Evolutionary conservation across 2,329 filamentous ascomycete species (phyloP).

Genomic region (Nemania bipapillata): DNA sequence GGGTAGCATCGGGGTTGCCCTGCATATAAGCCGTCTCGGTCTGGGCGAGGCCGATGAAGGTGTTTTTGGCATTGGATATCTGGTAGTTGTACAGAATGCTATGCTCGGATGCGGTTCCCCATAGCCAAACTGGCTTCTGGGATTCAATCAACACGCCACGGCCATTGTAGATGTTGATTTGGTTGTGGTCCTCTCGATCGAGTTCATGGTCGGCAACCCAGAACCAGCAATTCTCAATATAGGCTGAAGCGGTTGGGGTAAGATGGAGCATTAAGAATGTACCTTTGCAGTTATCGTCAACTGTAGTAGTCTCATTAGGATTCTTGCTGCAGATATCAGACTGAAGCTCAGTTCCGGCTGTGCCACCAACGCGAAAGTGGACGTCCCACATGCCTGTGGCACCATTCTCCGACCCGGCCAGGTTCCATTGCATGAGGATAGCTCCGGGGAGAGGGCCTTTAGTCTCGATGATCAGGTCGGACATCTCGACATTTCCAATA

Average conservation of each 20-base stretch:
- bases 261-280: slow-evolving; percentile 77
- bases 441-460: slow-evolving; percentile 85
- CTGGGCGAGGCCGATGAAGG: slow-evolving; percentile 87
- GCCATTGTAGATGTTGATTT: slow-evolving; percentile 88
- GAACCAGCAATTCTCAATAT: slow-evolving; percentile 90
- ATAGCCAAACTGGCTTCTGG: slow-evolving; percentile 81
- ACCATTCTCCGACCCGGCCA: slow-evolving; percentile 73
- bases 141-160: slow-evolving; percentile 85
- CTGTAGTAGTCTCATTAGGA: slow-evolving; percentile 68
- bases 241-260: slow-evolving; percentile 71
- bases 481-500: slow-evolving; percentile 83
- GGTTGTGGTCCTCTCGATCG: slow-evolving; percentile 76
- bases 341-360: slow-evolving; percentile 84
- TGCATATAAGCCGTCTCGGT: slow-evolving; percentile 92
- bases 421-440: slow-evolving; percentile 91
- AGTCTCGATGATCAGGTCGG: slow-evolving; percentile 86
- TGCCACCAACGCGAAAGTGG: slow-evolving; percentile 92
- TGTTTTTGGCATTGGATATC: slow-evolving; percentile 77
- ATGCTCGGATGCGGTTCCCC: slow-evolving; percentile 77
- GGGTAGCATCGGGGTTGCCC: slow-evolving; percentile 77
- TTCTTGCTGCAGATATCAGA: slow-evolving; percentile 82
- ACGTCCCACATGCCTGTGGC: slow-evolving; percentile 89
- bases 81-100: slow-evolving; percentile 84
- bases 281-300: slow-evolving; percentile 76
- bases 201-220: slow-evolving; percentile 94